A percentile compares a stretch with the other conserved stretches of the same genome.
phyloP scores from a whole-genome alignment of 495 filamentous ascomycete genomes.

The Lepraria neglecta region DNA sequence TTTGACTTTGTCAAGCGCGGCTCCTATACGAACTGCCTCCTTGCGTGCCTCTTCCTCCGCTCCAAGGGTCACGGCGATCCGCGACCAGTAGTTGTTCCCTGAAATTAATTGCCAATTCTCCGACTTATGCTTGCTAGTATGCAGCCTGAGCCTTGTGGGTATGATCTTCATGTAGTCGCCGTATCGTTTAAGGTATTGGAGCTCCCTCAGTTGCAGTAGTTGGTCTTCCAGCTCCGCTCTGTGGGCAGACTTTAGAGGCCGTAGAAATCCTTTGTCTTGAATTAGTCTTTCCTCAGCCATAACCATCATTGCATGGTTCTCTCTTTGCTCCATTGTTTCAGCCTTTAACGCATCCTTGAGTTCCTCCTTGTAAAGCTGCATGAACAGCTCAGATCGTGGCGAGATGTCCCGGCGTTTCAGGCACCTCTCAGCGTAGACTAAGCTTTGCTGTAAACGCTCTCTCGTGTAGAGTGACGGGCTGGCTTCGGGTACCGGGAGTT shows the following conservation, averaged over 20 bases:
- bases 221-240: slow-evolving; percentile 16
- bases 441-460: slow-evolving; percentile 15
- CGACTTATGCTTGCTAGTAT: slow-evolving; percentile 14
- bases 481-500: slow-evolving; percentile 10
- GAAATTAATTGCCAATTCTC: slow-evolving; percentile 11
- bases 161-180: slow-evolving; percentile 19
- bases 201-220: slow-evolving; percentile 15
- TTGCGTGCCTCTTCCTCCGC: slow-evolving; percentile 12
- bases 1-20: slow-evolving; percentile 13
- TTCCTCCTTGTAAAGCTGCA: slow-evolving; percentile 16
- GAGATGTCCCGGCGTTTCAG: slow-evolving; percentile 13
- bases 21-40: slow-evolving; percentile 8
- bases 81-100: slow-evolving; percentile 16
- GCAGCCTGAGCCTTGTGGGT: slow-evolving; percentile 16
- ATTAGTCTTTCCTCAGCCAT: slow-evolving; percentile 15
- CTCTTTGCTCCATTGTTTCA: slow-evolving; percentile 11
- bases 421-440: slow-evolving; percentile 13
- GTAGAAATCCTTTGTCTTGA: slow-evolving; percentile 14
- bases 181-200: slow-evolving; percentile 17
- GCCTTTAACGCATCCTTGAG: slow-evolving; percentile 15
- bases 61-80: slow-evolving; percentile 10
- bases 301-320: slow-evolving; percentile 10
- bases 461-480: slow-evolving; percentile 10
- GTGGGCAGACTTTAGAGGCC: slow-evolving; percentile 16
- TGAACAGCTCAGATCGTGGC: slow-evolving; percentile 14